phyloP scores from a whole-genome alignment of 768 basidiomycete species.

The Dendrothele bispora region DNA sequence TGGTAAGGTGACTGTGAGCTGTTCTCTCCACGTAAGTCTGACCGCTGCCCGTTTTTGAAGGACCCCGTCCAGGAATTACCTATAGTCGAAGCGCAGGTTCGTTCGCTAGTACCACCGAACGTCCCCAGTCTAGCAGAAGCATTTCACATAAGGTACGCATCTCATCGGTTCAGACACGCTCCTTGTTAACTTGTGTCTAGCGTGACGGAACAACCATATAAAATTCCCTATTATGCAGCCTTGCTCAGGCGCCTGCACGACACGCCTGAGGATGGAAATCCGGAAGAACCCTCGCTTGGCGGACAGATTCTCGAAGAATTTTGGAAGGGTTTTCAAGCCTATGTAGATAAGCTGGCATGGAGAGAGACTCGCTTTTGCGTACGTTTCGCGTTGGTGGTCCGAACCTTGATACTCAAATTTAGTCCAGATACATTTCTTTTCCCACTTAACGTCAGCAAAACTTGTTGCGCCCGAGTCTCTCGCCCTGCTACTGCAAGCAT shows the following conservation, averaged over 20 bases:
- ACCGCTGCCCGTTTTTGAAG: conserved; percentile 45
- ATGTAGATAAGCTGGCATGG: conserved; percentile 89
- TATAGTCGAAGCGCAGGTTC: conserved; percentile 63
- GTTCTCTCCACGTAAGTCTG: not conserved
- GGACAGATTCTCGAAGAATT: conserved; percentile 83
- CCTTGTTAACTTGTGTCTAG: conserved; percentile 35
- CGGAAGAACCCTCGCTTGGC: conserved; percentile 54
- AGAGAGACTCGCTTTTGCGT: conserved; percentile 87
- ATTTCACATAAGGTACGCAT: conserved; percentile 66
- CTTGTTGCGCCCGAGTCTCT: conserved; percentile 79
- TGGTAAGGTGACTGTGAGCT: conserved; percentile 48
- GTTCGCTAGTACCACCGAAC: conserved; percentile 55
- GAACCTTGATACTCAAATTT: conserved; percentile 8
- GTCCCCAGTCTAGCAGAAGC: conserved; percentile 71
- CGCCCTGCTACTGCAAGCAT: conserved; percentile 77
- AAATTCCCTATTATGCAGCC: conserved; percentile 87
- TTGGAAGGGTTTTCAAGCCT: conserved; percentile 87
- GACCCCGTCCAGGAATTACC: conserved; percentile 71
- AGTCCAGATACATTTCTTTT: conserved; percentile 87
- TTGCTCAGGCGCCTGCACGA: conserved; percentile 70
- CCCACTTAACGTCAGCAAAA: conserved; percentile 76
- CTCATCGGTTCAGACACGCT: conserved; percentile 1
- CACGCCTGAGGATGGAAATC: conserved; percentile 30
- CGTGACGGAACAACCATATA: conserved; percentile 91
- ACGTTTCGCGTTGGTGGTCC: conserved; percentile 30